A percentile compares a stretch with the other conserved stretches of the same genome.
Conservation (phyloP, 164 flowering plant species). For the Magnolia officinalis region DNA sequence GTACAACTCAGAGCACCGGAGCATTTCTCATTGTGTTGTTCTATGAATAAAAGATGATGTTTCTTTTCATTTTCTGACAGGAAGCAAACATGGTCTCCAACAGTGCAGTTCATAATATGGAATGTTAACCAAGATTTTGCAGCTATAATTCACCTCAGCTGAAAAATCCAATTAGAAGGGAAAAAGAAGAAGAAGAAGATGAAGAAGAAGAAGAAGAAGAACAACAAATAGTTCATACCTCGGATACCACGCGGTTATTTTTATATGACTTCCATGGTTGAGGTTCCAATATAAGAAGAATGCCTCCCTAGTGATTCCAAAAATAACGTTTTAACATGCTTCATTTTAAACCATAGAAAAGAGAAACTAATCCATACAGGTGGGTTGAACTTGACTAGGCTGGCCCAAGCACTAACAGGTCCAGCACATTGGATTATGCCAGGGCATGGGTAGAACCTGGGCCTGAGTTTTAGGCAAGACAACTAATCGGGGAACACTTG, state of each 20-base stretch:
- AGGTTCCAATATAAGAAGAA: constrained; percentile 82
- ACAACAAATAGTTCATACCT: constrained; percentile 40
- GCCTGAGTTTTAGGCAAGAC: not conserved
- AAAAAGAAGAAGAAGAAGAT: not conserved
- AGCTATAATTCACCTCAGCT: not conserved
- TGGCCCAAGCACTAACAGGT: not conserved
- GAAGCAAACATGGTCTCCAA: not conserved
- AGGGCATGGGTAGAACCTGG: not conserved
- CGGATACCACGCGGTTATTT: constrained; percentile 61
- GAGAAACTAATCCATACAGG: not conserved
- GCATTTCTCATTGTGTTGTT: too few species aligned
- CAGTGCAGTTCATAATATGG: not conserved
- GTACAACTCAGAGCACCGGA: too few species aligned
- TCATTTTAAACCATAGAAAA: not conserved
- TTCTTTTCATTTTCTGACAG: not conserved
- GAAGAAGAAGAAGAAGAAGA: not conserved
- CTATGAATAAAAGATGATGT: not conserved
- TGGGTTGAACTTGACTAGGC: not conserved
- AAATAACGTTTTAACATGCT: not conserved
- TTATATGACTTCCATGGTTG: constrained; percentile 91
- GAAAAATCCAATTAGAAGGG: not conserved
- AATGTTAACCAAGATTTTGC: not conserved
- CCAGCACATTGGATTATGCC: not conserved
- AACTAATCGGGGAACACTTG: not conserved
- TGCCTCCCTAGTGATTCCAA: constrained; percentile 64